Evolutionary conservation across 176 grass and related monocot genomes (phyloP).

Genomic region (Cenchrus fungigraminus): DNA sequence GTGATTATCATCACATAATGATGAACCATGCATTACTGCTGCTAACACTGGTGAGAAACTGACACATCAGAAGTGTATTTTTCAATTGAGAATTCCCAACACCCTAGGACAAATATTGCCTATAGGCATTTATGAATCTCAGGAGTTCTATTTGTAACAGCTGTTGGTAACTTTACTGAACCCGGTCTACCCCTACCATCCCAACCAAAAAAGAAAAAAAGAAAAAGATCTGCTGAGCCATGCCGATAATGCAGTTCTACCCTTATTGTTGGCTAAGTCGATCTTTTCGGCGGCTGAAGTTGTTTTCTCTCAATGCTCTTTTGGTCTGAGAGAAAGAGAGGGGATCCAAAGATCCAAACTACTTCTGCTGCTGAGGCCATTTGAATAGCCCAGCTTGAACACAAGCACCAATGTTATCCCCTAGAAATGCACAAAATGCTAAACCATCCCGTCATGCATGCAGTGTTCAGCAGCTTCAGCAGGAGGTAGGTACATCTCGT

Average conservation of each 20-base stretch:
- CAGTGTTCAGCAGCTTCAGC: neutral
- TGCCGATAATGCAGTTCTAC: neutral
- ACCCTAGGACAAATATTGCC: neutral
- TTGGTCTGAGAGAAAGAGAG: neutral
- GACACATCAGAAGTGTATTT: neutral
- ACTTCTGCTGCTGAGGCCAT: neutral
- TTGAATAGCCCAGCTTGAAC: neutral
- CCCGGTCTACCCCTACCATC: too few species aligned
- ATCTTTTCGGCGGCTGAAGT: neutral
- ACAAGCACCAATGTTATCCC: conserved; percentile 43
- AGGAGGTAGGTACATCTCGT: conserved; percentile 14
- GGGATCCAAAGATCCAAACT: neutral
- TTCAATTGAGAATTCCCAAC: neutral
- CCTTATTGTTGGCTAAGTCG: neutral
- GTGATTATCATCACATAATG: neutral
- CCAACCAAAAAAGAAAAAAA: too few species aligned
- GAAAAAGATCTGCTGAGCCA: neutral
- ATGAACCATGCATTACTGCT: neutral
- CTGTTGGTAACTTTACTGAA: neutral
- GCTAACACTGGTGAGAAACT: neutral
- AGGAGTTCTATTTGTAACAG: neutral
- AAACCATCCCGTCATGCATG: neutral
- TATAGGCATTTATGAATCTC: neutral
- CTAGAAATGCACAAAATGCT: neutral
- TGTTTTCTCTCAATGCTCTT: neutral